These are phyloP conservation scores for Phytophthora kernoviae DNA, from an alignment of 352 stramenopile species.

Conservation along the genomic window DNA sequence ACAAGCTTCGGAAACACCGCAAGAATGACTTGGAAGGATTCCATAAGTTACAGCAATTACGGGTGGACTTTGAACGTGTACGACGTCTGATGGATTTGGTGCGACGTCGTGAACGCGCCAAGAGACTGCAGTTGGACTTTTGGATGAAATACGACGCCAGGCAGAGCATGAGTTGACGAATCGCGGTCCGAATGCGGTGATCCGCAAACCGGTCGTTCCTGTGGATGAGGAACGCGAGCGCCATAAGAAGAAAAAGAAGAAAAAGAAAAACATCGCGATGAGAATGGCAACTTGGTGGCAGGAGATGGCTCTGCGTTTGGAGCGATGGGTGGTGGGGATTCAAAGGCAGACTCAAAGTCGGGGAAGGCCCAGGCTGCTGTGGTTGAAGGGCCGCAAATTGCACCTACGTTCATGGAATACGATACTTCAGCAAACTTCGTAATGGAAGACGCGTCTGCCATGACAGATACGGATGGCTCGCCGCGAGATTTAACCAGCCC, in stretches of 20 bases:
- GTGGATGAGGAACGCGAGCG: slow-evolving; percentile 57
- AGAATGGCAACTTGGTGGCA: slow-evolving; percentile 24
- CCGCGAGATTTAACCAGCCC: slow-evolving; percentile 30
- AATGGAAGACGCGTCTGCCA: slow-evolving; percentile 33
- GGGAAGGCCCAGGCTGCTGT: slow-evolving; percentile 14
- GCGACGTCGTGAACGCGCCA: slow-evolving; percentile 84
- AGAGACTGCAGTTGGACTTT: slow-evolving; percentile 81
- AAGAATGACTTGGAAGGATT: slow-evolving; percentile 97
- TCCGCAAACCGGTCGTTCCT: slow-evolving; percentile 60
- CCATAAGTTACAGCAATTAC: slow-evolving; percentile 93
- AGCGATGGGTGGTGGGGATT: slow-evolving; percentile 2
- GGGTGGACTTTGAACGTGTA: slow-evolving; percentile 94
- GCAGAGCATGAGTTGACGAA: slow-evolving; percentile 66
- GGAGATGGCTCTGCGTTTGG: slow-evolving; percentile 3
- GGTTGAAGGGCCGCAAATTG: slow-evolving; percentile 41
- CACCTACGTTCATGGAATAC: slow-evolving; percentile 75
- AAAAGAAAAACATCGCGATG: slow-evolving; percentile 79
- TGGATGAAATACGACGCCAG: slow-evolving; percentile 78
- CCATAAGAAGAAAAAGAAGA: slow-evolving; percentile 67
- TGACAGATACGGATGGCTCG: slow-evolving; percentile 34
- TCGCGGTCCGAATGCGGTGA: slow-evolving; percentile 32
- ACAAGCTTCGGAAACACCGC: slow-evolving; percentile 96
- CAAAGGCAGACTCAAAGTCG: slow-evolving; percentile 16
- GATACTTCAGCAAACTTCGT: slow-evolving; percentile 70
- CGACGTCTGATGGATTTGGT: slow-evolving; percentile 84